Conservation (phyloP, 2,329 filamentous ascomycete genomes). For the Neoascochyta sp. region DNA sequence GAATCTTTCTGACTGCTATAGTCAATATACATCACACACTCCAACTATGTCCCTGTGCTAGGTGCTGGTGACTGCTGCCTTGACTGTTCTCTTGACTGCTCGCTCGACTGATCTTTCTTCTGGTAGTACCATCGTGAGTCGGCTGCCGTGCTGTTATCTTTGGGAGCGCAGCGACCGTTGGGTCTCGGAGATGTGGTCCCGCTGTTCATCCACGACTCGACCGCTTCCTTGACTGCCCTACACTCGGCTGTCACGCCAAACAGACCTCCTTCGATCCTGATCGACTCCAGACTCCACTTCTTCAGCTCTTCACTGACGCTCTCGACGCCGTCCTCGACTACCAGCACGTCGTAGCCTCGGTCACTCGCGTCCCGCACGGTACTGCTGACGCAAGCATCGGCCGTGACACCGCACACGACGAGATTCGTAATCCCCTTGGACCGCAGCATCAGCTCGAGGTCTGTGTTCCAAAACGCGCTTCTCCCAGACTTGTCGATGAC, state of each 20-base stretch:
- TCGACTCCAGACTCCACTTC: conserved; percentile 25
- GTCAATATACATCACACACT: conserved; percentile 14
- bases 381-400: conserved; percentile 54
- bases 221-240: conserved; percentile 20
- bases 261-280: conserved; percentile 27
- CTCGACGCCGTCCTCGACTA: conserved; percentile 49
- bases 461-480: conserved; percentile 53
- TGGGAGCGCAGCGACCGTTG: background rate
- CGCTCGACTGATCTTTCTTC: conserved; percentile 1
- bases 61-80: no score
- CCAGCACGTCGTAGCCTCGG: conserved; percentile 52
- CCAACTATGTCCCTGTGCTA: no score
- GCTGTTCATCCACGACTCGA: conserved; percentile 18
- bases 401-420: conserved; percentile 53
- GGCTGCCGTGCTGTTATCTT: background rate
- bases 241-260: conserved; percentile 25
- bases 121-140: conserved; percentile 1
- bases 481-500: conserved; percentile 56
- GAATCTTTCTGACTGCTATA: conserved; percentile 20
- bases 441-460: conserved; percentile 52
- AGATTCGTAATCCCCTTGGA: conserved; percentile 52
- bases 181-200: background rate
- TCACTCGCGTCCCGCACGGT: conserved; percentile 57
- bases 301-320: conserved; percentile 28
- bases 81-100: background rate